Conservation (phyloP, 2,329 filamentous ascomycete species). For the Monilinia laxa region DNA sequence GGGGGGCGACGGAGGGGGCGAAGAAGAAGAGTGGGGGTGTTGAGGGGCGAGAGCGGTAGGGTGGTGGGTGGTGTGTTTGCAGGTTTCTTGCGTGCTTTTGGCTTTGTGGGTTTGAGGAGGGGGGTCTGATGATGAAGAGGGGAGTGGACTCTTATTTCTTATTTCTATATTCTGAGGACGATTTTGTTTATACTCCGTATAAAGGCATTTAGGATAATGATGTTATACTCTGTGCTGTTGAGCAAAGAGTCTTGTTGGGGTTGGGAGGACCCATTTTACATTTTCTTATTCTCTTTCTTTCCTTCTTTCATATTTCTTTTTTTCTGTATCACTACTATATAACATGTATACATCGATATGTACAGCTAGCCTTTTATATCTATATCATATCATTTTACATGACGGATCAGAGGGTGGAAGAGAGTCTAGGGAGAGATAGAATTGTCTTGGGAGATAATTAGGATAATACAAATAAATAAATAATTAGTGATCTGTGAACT, state of each 20-base stretch:
- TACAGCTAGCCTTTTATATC: too few relatives aligned
- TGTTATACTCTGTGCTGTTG: not conserved
- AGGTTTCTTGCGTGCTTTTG: conserved; percentile 6
- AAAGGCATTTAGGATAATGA: not conserved
- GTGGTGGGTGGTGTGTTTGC: conserved; percentile 18
- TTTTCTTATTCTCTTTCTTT: not conserved
- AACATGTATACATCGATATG: not conserved
- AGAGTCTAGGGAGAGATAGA: too few relatives aligned
- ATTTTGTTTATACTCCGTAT: not conserved
- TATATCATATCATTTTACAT: too few relatives aligned
- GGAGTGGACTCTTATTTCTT: not conserved
- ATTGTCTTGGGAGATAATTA: too few relatives aligned
- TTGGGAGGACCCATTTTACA: too few relatives aligned
- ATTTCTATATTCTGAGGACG: not conserved
- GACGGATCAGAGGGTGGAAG: too few relatives aligned
- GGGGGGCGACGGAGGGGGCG: conserved; percentile 24
- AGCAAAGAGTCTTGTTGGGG: not conserved
- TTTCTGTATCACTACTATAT: not conserved
- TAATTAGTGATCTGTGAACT: too few relatives aligned
- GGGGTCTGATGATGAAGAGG: not conserved
- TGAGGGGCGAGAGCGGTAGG: not conserved
- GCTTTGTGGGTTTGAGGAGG: not conserved
- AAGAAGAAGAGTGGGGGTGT: conserved; percentile 33
- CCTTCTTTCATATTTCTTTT: not conserved
- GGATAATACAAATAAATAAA: too few relatives aligned